These are phyloP conservation scores for Strobilomyces confusus DNA, from an alignment of 768 basidiomycete species.

Conservation along the genomic window DNA sequence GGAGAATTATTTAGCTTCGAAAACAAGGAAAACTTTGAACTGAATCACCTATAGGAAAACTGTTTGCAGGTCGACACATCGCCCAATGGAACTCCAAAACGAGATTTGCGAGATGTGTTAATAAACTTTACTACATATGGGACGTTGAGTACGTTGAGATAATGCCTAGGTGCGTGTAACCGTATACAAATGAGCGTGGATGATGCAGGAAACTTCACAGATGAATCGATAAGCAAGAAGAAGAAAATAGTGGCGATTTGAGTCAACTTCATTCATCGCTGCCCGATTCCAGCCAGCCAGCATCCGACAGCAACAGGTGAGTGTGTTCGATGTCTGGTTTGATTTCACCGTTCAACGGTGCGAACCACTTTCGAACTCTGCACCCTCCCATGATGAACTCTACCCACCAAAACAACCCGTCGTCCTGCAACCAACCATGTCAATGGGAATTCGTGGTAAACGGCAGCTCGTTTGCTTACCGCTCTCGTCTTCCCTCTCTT, in stretches of 20 bases:
- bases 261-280: not conserved
- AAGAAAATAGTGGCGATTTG: too few species aligned
- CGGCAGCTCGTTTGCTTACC: constrained; percentile 30
- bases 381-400: constrained; percentile 34
- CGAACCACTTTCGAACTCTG: constrained; percentile 55
- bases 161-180: constrained; percentile 1
- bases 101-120: not conserved
- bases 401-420: constrained; percentile 54
- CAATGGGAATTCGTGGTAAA: not conserved
- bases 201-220: not conserved
- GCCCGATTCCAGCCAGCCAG: constrained; percentile 40
- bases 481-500: constrained; percentile 44
- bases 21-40: not conserved
- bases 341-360: constrained; percentile 62
- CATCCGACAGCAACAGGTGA: constrained; percentile 43
- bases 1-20: not conserved
- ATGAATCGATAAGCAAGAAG: not conserved
- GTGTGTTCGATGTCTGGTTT: constrained; percentile 53
- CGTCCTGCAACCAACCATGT: constrained; percentile 34
- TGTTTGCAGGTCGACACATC: not conserved
- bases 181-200: constrained; percentile 1
- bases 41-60: not conserved
- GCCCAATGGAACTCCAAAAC: not conserved
- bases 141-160: not conserved
- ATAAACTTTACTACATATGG: not conserved